phyloP scores from a whole-genome alignment of 805 yeast genomes.

The Wickerhamiella musiphila region DNA sequence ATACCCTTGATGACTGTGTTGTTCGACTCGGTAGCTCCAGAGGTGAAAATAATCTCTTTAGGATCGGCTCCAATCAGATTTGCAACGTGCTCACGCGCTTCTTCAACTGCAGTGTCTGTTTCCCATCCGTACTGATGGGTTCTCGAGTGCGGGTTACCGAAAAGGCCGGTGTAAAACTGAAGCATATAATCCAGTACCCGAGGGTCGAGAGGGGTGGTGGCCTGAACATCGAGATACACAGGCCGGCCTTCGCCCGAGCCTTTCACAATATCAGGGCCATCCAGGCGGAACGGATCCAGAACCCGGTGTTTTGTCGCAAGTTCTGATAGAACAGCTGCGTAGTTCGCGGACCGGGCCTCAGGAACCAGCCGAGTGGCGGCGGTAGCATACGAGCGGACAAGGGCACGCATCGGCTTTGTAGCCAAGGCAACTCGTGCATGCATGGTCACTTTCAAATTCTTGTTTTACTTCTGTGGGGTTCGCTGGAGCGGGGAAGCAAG shows the following conservation, averaged over 20 bases:
- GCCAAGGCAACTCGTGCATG: no score
- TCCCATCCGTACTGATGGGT: conserved; percentile 99
- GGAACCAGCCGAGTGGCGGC: neutral
- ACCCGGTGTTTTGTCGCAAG: conserved; percentile 6
- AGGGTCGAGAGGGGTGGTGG: conserved; percentile 97
- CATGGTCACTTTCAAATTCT: no score
- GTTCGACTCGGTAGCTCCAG: conserved; percentile 96
- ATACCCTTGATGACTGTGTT: conserved; percentile 93
- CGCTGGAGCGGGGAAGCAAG: no score
- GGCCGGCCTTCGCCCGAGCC: conserved; percentile 39
- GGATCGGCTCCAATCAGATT: conserved; percentile 80
- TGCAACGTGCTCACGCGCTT: conserved; percentile 71
- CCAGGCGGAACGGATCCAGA: conserved; percentile 2
- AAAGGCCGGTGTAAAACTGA: conserved; percentile 52
- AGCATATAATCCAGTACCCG: conserved; percentile 45
- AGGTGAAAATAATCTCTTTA: conserved; percentile 89
- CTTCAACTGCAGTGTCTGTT: conserved; percentile 79
- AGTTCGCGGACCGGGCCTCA: neutral
- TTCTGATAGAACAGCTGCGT: neutral
- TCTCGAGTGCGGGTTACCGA: conserved; percentile 95
- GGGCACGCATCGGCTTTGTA: no score
- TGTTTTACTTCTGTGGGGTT: no score
- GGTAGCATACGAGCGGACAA: no score
- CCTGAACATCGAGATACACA: conserved; percentile 92
- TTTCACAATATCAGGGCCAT: conserved; percentile 1